Evolutionary conservation across 495 filamentous ascomycete species (phyloP).

Genomic region (Baudoinia panamericana): DNA sequence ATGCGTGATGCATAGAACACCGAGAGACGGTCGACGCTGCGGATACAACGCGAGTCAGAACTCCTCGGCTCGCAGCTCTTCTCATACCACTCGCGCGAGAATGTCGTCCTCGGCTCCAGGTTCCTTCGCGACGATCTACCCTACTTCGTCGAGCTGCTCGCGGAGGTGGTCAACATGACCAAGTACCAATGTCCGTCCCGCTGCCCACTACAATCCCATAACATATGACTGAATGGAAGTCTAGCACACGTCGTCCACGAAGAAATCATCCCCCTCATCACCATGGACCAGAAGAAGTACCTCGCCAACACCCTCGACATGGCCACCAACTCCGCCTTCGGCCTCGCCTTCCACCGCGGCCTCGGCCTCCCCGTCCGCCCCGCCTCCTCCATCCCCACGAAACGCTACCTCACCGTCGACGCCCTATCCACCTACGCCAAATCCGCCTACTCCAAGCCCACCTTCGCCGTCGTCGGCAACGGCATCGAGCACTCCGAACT

Average conservation of each 20-base stretch:
- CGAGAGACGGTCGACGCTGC: constrained; percentile 66
- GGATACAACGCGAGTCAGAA: constrained; percentile 88
- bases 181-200: constrained; percentile 54
- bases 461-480: constrained; percentile 81
- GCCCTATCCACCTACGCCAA: constrained; percentile 57
- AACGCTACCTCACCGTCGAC: constrained; percentile 63
- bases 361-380: constrained; percentile 68
- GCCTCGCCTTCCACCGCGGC: constrained; percentile 84
- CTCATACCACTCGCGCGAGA: constrained; percentile 81
- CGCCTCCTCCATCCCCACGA: constrained; percentile 50
- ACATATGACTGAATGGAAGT: neutral
- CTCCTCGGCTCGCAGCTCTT: constrained; percentile 78
- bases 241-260: constrained; percentile 80
- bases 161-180: constrained; percentile 76
- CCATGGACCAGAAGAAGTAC: constrained; percentile 55
- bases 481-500: constrained; percentile 65
- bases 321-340: constrained; percentile 74
- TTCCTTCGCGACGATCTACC: constrained; percentile 91
- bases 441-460: constrained; percentile 70
- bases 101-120: constrained; percentile 77
- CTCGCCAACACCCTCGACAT: constrained; percentile 52
- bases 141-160: constrained; percentile 93
- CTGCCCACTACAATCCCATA: too few relatives aligned
- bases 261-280: constrained; percentile 60
- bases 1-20: constrained; percentile 49